phyloP scores from a whole-genome alignment of 768 basidiomycete genomes.

The Russula sp. region DNA sequence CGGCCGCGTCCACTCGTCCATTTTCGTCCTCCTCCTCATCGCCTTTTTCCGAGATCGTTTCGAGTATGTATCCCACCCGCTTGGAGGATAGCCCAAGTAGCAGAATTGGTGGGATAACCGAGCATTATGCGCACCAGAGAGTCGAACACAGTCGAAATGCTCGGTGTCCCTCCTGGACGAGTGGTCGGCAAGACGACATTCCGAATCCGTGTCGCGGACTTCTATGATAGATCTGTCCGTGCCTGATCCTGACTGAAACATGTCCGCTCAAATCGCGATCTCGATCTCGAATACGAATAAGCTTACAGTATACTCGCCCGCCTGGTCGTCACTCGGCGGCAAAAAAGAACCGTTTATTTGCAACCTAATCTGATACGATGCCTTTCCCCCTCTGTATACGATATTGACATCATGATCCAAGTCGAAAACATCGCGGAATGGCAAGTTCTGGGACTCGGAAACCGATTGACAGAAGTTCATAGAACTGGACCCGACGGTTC shows the following conservation, averaged over 20 bases:
- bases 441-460: no score
- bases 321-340: no score
- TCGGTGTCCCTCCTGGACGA: no score
- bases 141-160: not conserved
- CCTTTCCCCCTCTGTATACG: not conserved
- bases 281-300: not conserved
- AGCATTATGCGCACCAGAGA: slow-evolving; percentile 2
- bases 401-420: not conserved
- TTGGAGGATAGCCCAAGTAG: no score
- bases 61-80: not conserved
- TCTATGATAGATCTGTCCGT: no score
- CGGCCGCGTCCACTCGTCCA: not conserved
- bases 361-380: not conserved
- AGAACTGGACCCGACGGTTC: no score
- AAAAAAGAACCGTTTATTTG: no score
- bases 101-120: not conserved
- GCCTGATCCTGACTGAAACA: not conserved
- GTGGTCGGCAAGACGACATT: no score
- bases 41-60: not conserved
- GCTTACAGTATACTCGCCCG: no score
- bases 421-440: not conserved
- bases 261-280: not conserved
- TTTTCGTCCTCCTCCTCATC: not conserved
- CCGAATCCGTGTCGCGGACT: no score
- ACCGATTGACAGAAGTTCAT: no score